phyloP scores from a whole-genome alignment of 2,329 filamentous ascomycete species.

The Fusarium sp. region DNA sequence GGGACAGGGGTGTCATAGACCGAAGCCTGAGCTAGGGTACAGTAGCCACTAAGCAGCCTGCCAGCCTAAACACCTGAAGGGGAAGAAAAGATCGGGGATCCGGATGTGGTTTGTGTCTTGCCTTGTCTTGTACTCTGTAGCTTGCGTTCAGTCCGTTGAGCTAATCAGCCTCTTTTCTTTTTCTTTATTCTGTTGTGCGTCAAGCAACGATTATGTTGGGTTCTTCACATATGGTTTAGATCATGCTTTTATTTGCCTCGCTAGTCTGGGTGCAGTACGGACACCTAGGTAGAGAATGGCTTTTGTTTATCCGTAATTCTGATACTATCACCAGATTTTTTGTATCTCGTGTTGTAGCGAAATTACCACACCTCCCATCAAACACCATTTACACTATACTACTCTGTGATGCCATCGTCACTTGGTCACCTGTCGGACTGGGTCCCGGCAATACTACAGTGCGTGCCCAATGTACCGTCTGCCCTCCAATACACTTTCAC shows the following conservation, averaged over 20 bases:
- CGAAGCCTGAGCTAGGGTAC: constrained; percentile 24
- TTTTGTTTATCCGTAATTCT: no score
- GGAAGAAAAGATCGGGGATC: constrained; percentile 1
- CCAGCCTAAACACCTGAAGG: neutral
- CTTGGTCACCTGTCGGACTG: constrained; percentile 23
- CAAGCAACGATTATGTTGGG: neutral
- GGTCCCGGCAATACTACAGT: constrained; percentile 14
- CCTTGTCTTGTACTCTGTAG: neutral
- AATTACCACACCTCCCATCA: neutral
- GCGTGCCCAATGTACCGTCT: constrained; percentile 16
- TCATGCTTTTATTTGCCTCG: neutral
- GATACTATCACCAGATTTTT: neutral
- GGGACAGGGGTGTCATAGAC: constrained; percentile 24
- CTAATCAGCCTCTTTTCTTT: constrained; percentile 6
- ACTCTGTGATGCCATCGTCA: constrained; percentile 20
- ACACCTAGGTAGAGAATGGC: no score
- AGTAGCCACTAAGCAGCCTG: constrained; percentile 10
- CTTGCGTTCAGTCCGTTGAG: neutral
- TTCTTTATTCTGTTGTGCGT: no score
- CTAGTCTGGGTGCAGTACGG: neutral
- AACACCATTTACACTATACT: neutral
- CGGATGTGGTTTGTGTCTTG: constrained; percentile 4
- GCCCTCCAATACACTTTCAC: constrained; percentile 5
- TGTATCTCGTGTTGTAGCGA: neutral
- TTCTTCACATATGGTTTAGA: neutral